A percentile compares a stretch with the other conserved stretches of the same genome.
phyloP scores from a whole-genome alignment of 2,329 filamentous ascomycete genomes.

The Pseudogymnoascus sp. region DNA sequence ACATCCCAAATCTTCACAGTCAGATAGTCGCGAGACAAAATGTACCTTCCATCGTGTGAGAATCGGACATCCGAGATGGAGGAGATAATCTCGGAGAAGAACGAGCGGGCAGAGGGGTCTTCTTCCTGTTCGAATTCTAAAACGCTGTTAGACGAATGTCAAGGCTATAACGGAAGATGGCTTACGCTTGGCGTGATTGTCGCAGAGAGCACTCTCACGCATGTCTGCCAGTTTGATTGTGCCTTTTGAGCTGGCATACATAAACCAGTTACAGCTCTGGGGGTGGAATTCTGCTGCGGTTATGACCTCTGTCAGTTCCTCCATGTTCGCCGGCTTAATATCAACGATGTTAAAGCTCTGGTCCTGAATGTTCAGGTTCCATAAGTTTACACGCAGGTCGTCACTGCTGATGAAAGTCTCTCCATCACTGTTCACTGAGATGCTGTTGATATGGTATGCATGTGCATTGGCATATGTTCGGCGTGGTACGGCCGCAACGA shows the following conservation, averaged over 20 bases:
- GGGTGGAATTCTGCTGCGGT: slow-evolving; percentile 98
- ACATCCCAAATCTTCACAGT: slow-evolving; percentile 99
- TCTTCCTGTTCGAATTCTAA: slow-evolving; percentile 98
- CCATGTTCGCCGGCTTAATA: slow-evolving; percentile 99
- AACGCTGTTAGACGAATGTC: slow-evolving; percentile 15
- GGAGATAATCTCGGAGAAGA: slow-evolving; percentile 99
- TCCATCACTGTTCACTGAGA: slow-evolving; percentile 98
- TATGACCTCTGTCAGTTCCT: slow-evolving; percentile 97
- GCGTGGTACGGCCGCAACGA: slow-evolving; percentile 90
- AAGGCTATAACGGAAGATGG: background rate
- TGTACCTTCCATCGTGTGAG: slow-evolving; percentile 92
- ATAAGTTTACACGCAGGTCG: slow-evolving; percentile 93
- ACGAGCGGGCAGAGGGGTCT: slow-evolving; percentile 90
- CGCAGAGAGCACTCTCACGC: slow-evolving; percentile 92
- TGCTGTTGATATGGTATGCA: slow-evolving; percentile 99
- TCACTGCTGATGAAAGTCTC: slow-evolving; percentile 99
- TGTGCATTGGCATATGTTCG: slow-evolving; percentile 97
- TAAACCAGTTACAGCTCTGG: slow-evolving; percentile 97
- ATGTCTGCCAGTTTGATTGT: slow-evolving; percentile 99
- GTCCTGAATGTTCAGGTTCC: slow-evolving; percentile 98
- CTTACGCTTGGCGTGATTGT: slow-evolving; percentile 86
- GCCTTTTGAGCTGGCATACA: slow-evolving; percentile 98
- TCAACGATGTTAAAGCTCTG: slow-evolving; percentile 99
- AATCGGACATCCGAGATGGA: slow-evolving; percentile 98
- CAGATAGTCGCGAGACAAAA: slow-evolving; percentile 92